Evolutionary conservation across 768 basidiomycete species (phyloP), one percentile per base, ranked within the genome.

Genomic region (Serendipita sp.): DNA sequence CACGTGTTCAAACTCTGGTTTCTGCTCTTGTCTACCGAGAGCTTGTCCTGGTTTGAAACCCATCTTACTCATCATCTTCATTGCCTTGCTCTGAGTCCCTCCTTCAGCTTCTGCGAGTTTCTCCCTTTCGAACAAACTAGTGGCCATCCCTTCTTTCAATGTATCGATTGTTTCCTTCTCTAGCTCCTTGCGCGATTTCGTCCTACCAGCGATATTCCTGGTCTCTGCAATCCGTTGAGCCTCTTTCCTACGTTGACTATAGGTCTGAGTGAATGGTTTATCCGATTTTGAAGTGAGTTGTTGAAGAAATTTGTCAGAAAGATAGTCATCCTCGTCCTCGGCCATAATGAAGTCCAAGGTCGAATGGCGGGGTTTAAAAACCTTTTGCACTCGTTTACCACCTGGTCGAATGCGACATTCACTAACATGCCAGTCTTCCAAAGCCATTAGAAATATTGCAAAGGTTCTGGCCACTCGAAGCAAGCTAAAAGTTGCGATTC

Each of bases 51-150:
- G 83, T 74, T 86, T 86, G 76, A 89, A 93, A 0, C 91, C 91
- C 91, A 92, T 92, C 75, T 88, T 91, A 80, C 87, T 83, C 91
- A 93, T 93, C 77, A 93, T 91, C 15, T 81, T 80, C 63, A 92
- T 75, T 5, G 90, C 91, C 72, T 91, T 92, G 76, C 81, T 91
- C 46, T 80, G 77, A 23, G 77, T 70, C 3, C 81, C 83, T 50
- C 71, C 68, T 18, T 74, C 76, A 65, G 78, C 79, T 66, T 81
- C 79, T 48, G 82, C 81, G 70, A 88, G 86, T 71, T 80, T 78
- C 27, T 86, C 87, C 46, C 82, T 78, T 69, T 88, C 86, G 69
- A 93, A 91, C 23, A 92, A 81, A 73, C 85, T 90, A 73, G 80
- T 89, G 72, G 77, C 80, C 67, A 91, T 80, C 23, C 86, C 90